Conservation (phyloP, 345 rosid genomes). For the Litchi chinensis region DNA sequence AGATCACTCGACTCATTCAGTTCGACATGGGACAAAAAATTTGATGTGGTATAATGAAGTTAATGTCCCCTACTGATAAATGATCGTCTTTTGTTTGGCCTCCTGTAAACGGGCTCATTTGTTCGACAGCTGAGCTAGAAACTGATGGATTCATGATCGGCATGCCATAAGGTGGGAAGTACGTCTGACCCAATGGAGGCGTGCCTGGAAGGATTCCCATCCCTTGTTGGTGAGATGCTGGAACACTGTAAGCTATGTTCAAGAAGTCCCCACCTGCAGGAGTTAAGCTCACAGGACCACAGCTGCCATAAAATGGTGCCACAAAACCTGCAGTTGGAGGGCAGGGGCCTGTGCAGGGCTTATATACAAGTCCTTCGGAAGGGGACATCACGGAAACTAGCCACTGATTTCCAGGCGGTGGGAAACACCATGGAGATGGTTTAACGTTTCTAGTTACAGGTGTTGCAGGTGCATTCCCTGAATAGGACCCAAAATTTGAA, state of each 20-base stretch:
- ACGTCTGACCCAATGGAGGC: slow-evolving; percentile 38
- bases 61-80: slow-evolving; percentile 28
- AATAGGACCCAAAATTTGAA: slow-evolving; percentile 28
- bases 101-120: slow-evolving; percentile 32
- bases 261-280: slow-evolving; percentile 32
- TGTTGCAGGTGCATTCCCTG: slow-evolving; percentile 27
- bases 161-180: slow-evolving; percentile 50
- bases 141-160: slow-evolving; percentile 36
- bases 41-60: slow-evolving; percentile 25
- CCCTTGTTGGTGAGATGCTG: slow-evolving; percentile 36
- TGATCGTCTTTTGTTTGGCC: slow-evolving; percentile 30
- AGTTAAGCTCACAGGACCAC: slow-evolving; percentile 34
- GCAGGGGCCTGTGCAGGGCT: slow-evolving; percentile 67
- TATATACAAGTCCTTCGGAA: slow-evolving; percentile 81
- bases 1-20: slow-evolving; percentile 48
- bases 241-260: slow-evolving; percentile 38
- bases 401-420: slow-evolving; percentile 71
- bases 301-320: slow-evolving; percentile 56
- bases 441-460: slow-evolving; percentile 27
- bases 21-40: slow-evolving; percentile 47
- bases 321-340: slow-evolving; percentile 57
- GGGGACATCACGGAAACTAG: slow-evolving; percentile 77
- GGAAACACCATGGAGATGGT: slow-evolving; percentile 47
- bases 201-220: slow-evolving; percentile 31
- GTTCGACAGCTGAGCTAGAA: slow-evolving; percentile 39